Base-by-base conservation (phyloP, 2,329 filamentous ascomycete species). In the Cladosporium phlei region DNA sequence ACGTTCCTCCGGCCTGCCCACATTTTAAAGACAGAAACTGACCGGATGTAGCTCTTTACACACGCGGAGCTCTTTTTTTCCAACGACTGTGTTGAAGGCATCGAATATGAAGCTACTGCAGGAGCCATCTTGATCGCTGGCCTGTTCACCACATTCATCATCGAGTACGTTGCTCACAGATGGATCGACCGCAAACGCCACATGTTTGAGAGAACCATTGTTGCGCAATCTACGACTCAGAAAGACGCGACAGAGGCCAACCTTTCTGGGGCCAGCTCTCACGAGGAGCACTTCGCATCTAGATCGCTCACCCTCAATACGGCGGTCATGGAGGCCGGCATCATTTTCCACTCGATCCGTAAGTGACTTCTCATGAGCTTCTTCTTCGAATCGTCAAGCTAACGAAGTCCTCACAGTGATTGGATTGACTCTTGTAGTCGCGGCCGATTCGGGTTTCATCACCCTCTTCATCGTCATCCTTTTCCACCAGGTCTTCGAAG, bases 71-170 rank as follows among this genome's bases (percentile, higher is more conserved):
- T 89, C 21, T 86, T 88, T 81, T 88, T 90, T 56, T 68, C 63
- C 16, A 88, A 85, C 54, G 68, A 80, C 39, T 90, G 86, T 56
- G 66, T 90, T 10, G 80, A 82, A 3, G 72, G 74, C 6, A 66
- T 89, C 2, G 60, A 69, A 4, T 90, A 86, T 56, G 86, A 90
- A 63, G 77, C 71, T 3, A 86, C 82, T 0, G 79, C 85, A 0
- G 77, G 83, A 0, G 80, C 85, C 2, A 79, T 90, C 30, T 74
- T 85, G 37, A 85, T 89, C 79, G 85, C 80, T 0, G 86, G 86
- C 0, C 67, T 88, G 1, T 84, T 88, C 62, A 54, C 88, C 3
- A 83, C 85, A 0, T 89, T 88, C 63, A 56, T 86, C 2, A 72
- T 87, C 27, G 86, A 90, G 59, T 88, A 80, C 55, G 52, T 78